Evolutionary conservation across 1,284 basidiomycete genomes (phyloP).

Genomic region (Ceratobasidium sp.): DNA sequence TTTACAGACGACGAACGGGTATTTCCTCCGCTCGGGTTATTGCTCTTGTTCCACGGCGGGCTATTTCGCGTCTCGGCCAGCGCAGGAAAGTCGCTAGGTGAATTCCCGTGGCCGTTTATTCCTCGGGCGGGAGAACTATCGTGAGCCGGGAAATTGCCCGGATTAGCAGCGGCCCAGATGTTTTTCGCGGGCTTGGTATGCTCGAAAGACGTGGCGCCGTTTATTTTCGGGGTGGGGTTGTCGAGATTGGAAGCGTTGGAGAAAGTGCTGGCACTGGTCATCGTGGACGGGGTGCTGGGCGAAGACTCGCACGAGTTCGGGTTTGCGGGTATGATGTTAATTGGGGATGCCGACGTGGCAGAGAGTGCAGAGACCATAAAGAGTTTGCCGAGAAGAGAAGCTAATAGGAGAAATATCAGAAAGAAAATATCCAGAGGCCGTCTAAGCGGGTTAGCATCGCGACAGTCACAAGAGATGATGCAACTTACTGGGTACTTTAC

Average conservation of each 20-base stretch:
- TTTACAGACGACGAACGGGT: constrained; percentile 32
- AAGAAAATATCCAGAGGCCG: neutral
- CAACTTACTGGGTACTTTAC: constrained; percentile 1
- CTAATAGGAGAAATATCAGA: neutral
- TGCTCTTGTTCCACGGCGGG: constrained; percentile 27
- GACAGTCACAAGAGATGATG: neutral
- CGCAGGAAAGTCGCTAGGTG: constrained; percentile 34
- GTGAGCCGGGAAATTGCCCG: neutral
- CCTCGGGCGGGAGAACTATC: neutral
- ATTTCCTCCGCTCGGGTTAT: constrained; percentile 32
- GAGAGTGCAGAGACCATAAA: constrained; percentile 37
- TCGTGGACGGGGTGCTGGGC: constrained; percentile 40
- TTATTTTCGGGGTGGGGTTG: constrained; percentile 30
- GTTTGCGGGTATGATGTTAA: constrained; percentile 21
- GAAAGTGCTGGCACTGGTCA: constrained; percentile 36
- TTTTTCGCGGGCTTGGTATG: neutral
- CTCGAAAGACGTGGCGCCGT: constrained; percentile 10
- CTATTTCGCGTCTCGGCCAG: constrained; percentile 27
- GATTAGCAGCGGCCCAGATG: constrained; percentile 3
- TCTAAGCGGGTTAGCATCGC: neutral
- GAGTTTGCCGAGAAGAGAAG: constrained; percentile 10
- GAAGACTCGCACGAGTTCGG: constrained; percentile 23
- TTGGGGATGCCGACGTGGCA: constrained; percentile 33
- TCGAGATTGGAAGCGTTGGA: constrained; percentile 19
- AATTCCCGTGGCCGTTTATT: neutral